Conservation (phyloP, 495 filamentous ascomycete species). For the Podospora tetraspora region DNA sequence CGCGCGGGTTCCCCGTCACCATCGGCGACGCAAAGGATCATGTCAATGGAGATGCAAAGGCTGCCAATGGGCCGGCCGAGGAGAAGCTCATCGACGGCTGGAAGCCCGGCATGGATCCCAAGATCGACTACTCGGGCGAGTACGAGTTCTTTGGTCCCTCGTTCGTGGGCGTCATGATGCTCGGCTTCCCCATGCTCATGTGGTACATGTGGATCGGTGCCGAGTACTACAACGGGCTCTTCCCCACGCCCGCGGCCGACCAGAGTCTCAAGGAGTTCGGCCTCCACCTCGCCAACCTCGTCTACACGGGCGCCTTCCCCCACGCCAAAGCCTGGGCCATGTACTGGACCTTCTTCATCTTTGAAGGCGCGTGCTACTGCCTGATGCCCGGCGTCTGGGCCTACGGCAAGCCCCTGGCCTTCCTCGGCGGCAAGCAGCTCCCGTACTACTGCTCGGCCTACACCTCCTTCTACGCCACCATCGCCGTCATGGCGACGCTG, state of each 20-base stretch:
- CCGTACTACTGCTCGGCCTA: slow-evolving; percentile 90
- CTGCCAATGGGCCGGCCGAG: slow-evolving; percentile 27
- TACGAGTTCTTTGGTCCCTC: slow-evolving; percentile 85
- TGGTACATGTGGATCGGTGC: slow-evolving; percentile 99
- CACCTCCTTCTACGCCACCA: slow-evolving; percentile 80
- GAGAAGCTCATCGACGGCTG: slow-evolving; percentile 57
- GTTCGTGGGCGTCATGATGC: slow-evolving; percentile 78
- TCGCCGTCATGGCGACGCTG: slow-evolving; percentile 58
- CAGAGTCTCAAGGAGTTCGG: slow-evolving; percentile 65
- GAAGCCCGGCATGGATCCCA: slow-evolving; percentile 64
- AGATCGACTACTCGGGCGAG: slow-evolving; percentile 70
- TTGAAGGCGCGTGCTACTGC: slow-evolving; percentile 76
- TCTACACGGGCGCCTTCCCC: slow-evolving; percentile 79
- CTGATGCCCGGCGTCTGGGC: slow-evolving; percentile 76
- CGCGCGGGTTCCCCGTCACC: slow-evolving; percentile 26
- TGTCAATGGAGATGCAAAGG: slow-evolving; percentile 18
- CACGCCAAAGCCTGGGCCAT: slow-evolving; percentile 74
- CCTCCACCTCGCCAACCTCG: slow-evolving; percentile 58
- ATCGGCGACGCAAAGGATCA: slow-evolving; percentile 28
- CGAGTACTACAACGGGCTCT: slow-evolving; percentile 78
- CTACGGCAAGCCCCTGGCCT: slow-evolving; percentile 79
- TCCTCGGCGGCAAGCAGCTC: slow-evolving; percentile 76
- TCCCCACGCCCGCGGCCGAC: slow-evolving; percentile 61
- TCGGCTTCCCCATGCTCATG: slow-evolving; percentile 89
- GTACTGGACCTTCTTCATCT: slow-evolving; percentile 88